Evolutionary conservation across 2,329 filamentous ascomycete species (phyloP), one percentile per base, ranked within the genome.

Genomic region (Parasarocladium wereldwijsianum): DNA sequence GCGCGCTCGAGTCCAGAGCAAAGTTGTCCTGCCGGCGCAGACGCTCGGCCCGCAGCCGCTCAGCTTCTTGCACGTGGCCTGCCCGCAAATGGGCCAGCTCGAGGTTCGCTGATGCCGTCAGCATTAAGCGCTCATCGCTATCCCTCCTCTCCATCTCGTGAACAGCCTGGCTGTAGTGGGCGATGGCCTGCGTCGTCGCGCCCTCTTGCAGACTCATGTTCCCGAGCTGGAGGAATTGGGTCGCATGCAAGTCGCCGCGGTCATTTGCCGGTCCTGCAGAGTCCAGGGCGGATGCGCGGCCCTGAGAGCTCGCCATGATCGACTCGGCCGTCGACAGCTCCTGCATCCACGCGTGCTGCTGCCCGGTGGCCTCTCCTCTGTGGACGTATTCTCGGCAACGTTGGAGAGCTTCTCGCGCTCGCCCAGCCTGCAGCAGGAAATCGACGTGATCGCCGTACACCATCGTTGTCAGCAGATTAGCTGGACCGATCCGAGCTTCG

Each of bases 401-500:
- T n/a, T 37, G 32, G 17, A 50, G 41, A 12, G 47, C 42, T 12
- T 50, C 45, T 16, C 39, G 34, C 4, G 44, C 32, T 16, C 42
- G 38, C 12, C 39, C 36, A 16, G 43, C 36, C n/a, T 38, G 42
- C 18, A 47, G 42, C 2, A 52, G 35, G 12, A 46, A 51, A 36
- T 52, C 49, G 30, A 51, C 42, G 29, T 52, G 47, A 23, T 52
- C 49, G 29, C 46, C 46, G 34, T 51, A 51, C 13, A 52, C 34
- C 12, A 51, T 42, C 15, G 45, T 42, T 16, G 46, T 52, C 12
- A 52, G 33, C 23, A 42, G 43, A 31, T 52, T 52, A 10, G 49
- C 49, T 1, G 47, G 36, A 5, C 49, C 49, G 15, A 47, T 43
- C 3, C 41, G 40, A 8, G 47, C 37, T 20, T 52, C 49, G 14